A percentile compares a stretch with the other conserved stretches of the same genome.
phyloP scores from a whole-genome alignment of 163 green algal genomes.

The Trebouxia gelatinosa region DNA sequence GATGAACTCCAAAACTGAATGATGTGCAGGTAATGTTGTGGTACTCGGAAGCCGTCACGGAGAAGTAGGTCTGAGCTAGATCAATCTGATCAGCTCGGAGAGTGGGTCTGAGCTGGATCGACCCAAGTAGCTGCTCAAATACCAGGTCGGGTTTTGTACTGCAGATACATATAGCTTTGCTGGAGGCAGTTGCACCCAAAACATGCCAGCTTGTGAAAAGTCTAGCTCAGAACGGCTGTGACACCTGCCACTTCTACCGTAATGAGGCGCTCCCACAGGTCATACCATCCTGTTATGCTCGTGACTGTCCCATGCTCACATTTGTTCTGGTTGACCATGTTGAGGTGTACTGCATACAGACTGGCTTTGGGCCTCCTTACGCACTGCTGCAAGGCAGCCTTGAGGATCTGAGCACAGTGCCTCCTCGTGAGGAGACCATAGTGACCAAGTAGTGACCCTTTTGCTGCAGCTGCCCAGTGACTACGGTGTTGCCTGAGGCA shows the following conservation, averaged over 20 bases:
- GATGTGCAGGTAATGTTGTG: not conserved
- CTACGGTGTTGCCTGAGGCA: constrained; percentile 13
- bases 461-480: too few species aligned
- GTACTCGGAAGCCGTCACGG: not conserved
- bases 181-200: constrained; percentile 38
- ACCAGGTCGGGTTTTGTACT: not conserved
- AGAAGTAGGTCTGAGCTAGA: not conserved
- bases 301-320: too few species aligned
- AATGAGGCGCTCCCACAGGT: constrained; percentile 35
- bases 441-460: constrained; percentile 39
- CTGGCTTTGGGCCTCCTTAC: constrained; percentile 49
- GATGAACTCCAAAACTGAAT: not conserved
- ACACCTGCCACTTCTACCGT: constrained; percentile 50
- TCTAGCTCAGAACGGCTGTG: constrained; percentile 31
- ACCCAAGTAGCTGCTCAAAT: too few species aligned
- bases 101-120: too few species aligned
- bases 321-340: too few species aligned
- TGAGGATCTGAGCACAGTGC: constrained; percentile 33
- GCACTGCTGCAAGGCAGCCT: constrained; percentile 54
- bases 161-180: constrained; percentile 45
- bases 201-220: constrained; percentile 37
- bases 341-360: too few species aligned
- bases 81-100: too few species aligned
- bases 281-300: too few species aligned
- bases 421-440: constrained; percentile 36